Evolutionary conservation across 2,329 filamentous ascomycete species (phyloP).

Genomic region (Didymella keratinophila): DNA sequence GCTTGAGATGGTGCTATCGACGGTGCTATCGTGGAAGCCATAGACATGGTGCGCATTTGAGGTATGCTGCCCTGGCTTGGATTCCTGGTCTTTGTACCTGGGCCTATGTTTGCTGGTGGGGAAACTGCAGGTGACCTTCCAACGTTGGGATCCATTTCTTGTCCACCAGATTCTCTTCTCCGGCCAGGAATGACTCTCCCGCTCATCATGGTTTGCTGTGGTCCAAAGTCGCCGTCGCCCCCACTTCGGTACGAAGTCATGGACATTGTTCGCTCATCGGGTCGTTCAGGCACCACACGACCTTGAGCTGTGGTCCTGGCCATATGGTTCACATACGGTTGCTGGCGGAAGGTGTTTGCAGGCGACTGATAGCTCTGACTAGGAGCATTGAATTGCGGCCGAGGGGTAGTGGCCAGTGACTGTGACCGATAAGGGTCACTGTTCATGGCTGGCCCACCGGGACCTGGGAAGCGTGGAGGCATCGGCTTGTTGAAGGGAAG

Average conservation of each 20-base stretch:
- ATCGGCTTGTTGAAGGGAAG: slow-evolving; percentile 63
- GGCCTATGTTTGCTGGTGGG: slow-evolving; percentile 35
- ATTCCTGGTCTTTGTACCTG: slow-evolving; percentile 46
- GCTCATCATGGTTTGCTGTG: slow-evolving; percentile 84
- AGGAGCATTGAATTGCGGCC: slow-evolving; percentile 73
- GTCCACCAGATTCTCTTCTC: slow-evolving; percentile 63
- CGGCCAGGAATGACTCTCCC: slow-evolving; percentile 88
- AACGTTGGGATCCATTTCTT: slow-evolving; percentile 33
- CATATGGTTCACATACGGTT: slow-evolving; percentile 72
- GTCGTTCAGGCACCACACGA: slow-evolving; percentile 86
- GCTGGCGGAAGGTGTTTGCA: slow-evolving; percentile 79
- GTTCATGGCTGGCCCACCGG: slow-evolving; percentile 74
- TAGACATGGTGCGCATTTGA: slow-evolving; percentile 79
- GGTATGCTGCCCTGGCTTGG: slow-evolving; percentile 48
- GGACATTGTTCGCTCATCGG: slow-evolving; percentile 94
- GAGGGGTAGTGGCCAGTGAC: slow-evolving; percentile 79
- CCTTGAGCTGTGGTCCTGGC: slow-evolving; percentile 90
- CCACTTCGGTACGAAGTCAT: slow-evolving; percentile 84
- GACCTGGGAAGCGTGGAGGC: slow-evolving; percentile 62
- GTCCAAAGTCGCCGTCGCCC: slow-evolving; percentile 74
- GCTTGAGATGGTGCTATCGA: slow-evolving; percentile 59
- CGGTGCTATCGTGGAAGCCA: slow-evolving; percentile 81
- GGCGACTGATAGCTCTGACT: slow-evolving; percentile 59
- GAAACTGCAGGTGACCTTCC: slow-evolving; percentile 32
- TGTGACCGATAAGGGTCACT: slow-evolving; percentile 90